Percentiles rank a stretch among this genome's conserved stretches.
phyloP scores from a whole-genome alignment of 2,329 filamentous ascomycete genomes.

The Aspergillus thermomutatus region DNA sequence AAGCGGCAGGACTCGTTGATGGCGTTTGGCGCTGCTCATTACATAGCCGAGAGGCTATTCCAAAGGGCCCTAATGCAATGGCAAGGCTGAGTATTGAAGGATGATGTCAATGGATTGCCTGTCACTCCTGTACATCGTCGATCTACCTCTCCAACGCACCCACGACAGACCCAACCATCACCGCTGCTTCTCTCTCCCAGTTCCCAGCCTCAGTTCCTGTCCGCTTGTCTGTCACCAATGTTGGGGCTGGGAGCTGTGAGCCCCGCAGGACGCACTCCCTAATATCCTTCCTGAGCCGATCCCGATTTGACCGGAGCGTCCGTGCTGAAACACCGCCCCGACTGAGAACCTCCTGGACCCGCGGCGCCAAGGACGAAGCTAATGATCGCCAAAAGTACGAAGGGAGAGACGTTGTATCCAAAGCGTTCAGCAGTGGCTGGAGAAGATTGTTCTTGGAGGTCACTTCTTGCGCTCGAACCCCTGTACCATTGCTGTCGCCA shows the following conservation, averaged over 20 bases:
- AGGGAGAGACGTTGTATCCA: constrained; percentile 83
- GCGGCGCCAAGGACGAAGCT: constrained; percentile 69
- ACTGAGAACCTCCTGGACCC: constrained; percentile 79
- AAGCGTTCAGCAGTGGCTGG: constrained; percentile 66
- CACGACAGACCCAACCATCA: constrained; percentile 86
- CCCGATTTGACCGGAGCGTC: constrained; percentile 72
- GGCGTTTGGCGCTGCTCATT: not conserved
- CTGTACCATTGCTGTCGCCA: constrained; percentile 29
- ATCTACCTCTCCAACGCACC: constrained; percentile 41
- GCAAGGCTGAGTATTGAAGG: not conserved
- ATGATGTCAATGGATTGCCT: not conserved
- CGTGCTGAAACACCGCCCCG: constrained; percentile 81
- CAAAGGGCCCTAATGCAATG: not conserved
- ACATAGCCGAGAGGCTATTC: not conserved
- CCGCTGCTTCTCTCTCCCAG: constrained; percentile 90
- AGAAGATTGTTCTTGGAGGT: constrained; percentile 54
- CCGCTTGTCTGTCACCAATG: constrained; percentile 45
- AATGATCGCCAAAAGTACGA: constrained; percentile 93
- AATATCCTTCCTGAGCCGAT: constrained; percentile 71
- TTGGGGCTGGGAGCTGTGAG: constrained; percentile 61
- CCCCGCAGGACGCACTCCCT: constrained; percentile 79
- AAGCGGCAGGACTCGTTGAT: too few relatives aligned
- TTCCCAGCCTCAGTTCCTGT: constrained; percentile 48
- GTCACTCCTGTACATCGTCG: not conserved
- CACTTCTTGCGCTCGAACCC: not conserved